Evolutionary conservation across 73 alveolate species (phyloP).

Genomic region (Tetrahymena elliotti): DNA sequence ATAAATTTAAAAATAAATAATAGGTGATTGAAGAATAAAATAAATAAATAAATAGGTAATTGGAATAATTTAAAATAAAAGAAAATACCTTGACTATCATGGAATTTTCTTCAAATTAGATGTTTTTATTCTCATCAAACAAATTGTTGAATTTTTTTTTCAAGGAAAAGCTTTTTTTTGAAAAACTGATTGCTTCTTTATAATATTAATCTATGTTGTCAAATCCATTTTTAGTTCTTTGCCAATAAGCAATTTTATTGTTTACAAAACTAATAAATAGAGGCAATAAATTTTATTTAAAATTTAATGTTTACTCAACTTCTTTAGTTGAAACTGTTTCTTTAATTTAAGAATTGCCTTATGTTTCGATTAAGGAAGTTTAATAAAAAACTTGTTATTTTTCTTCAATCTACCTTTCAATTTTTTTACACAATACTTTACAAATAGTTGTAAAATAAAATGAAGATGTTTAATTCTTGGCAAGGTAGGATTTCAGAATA

Average conservation of each 20-base stretch:
- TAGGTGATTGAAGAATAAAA: neutral
- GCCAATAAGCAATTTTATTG: neutral
- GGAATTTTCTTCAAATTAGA: neutral
- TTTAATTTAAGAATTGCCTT: neutral
- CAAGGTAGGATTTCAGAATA: neutral
- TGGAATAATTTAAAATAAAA: neutral
- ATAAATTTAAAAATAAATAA: neutral
- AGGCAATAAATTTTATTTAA: neutral
- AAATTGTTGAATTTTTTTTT: neutral
- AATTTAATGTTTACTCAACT: neutral
- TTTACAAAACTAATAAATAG: neutral
- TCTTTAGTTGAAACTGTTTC: neutral
- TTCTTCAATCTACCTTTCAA: neutral
- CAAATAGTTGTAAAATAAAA: neutral
- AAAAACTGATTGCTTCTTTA: neutral
- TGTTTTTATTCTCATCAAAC: neutral
- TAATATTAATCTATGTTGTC: neutral
- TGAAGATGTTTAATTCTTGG: neutral
- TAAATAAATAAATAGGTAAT: neutral
- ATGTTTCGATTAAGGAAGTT: neutral
- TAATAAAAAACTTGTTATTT: neutral
- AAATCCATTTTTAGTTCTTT: neutral
- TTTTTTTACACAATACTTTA: neutral
- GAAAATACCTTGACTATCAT: neutral
- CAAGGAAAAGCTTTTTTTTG: neutral